Evolutionary conservation across 2,329 filamentous ascomycete genomes (phyloP).

Genomic region (Orbilia ellipsospora): DNA sequence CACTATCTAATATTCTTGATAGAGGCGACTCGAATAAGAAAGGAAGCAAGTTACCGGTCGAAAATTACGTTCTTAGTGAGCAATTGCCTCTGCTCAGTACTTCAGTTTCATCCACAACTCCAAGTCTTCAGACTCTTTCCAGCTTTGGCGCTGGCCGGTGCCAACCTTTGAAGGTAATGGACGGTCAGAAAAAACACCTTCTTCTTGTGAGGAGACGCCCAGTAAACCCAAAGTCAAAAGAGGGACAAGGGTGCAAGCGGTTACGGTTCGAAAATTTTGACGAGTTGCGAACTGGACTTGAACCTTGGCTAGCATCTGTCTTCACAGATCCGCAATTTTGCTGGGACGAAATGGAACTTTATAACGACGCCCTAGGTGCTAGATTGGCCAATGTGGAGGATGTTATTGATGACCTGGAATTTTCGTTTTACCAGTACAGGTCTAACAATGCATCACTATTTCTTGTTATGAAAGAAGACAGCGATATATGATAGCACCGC

Average conservation of each 20-base stretch:
- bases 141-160: too few relatives aligned
- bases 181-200: slow-evolving; percentile 11
- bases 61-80: too few relatives aligned
- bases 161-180: too few relatives aligned
- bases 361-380: slow-evolving; percentile 5
- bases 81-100: too few relatives aligned
- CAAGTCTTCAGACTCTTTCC: too few relatives aligned
- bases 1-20: too few relatives aligned
- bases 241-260: slow-evolving; percentile 8
- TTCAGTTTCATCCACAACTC: too few relatives aligned
- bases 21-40: too few relatives aligned
- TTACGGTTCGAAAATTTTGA: slow-evolving; percentile 5
- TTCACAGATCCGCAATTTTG: slow-evolving; percentile 26
- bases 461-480: slow-evolving; percentile 29
- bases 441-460: slow-evolving; percentile 25
- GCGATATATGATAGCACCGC: too few relatives aligned
- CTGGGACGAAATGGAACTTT: slow-evolving; percentile 31
- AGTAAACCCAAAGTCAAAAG: background rate
- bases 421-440: slow-evolving; percentile 27
- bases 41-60: too few relatives aligned
- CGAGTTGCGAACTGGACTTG: slow-evolving; percentile 12
- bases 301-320: slow-evolving; percentile 7
- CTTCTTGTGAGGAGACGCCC: slow-evolving; percentile 12
- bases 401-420: slow-evolving; percentile 25
- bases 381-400: slow-evolving; percentile 10